Percentiles rank a stretch among this genome's conserved stretches.
These are phyloP conservation scores for Amanita pseudoporphyria DNA, from an alignment of 768 basidiomycete species.

Conservation along the genomic window DNA sequence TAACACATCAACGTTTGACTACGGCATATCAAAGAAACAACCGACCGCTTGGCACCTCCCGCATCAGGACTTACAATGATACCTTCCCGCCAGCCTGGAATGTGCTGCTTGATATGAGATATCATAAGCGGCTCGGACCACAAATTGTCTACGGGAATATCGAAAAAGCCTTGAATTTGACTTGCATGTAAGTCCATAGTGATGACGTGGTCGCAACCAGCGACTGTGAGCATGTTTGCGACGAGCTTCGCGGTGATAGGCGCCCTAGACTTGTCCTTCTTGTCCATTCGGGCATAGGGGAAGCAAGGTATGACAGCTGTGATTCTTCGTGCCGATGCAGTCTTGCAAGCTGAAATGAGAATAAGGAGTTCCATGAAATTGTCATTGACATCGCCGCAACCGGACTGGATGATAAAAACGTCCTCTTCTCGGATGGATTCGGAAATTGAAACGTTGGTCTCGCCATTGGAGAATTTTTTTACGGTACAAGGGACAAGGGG, in stretches of 20 bases:
- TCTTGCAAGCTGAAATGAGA: conserved; percentile 96
- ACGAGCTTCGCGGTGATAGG: conserved; percentile 98
- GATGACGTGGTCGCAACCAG: conserved; percentile 97
- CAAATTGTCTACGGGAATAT: conserved; percentile 96
- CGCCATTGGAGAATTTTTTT: conserved; percentile 90
- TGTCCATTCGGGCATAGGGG: conserved; percentile 95
- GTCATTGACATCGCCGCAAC: conserved; percentile 86
- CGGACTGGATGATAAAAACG: conserved; percentile 96
- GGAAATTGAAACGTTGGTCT: conserved; percentile 89
- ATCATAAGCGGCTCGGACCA: conserved; percentile 96
- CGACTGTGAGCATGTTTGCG: conserved; percentile 95
- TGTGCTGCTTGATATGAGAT: conserved; percentile 80
- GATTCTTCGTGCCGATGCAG: conserved; percentile 88
- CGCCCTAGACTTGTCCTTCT: conserved; percentile 93
- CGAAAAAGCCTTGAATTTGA: conserved; percentile 98
- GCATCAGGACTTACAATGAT: conserved; percentile 97
- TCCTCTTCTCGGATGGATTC: conserved; percentile 97
- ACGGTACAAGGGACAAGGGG: conserved; percentile 79
- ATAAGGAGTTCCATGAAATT: conserved; percentile 98
- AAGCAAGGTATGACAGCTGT: conserved; percentile 98
- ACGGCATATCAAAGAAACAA: conserved; percentile 10
- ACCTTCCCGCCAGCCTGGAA: conserved; percentile 76
- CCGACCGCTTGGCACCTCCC: conserved; percentile 95
- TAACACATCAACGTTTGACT: conserved; percentile 8
- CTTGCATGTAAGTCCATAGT: conserved; percentile 99